Conservation (phyloP, 805 yeast species). For the Wickerhamiella dianesei region DNA sequence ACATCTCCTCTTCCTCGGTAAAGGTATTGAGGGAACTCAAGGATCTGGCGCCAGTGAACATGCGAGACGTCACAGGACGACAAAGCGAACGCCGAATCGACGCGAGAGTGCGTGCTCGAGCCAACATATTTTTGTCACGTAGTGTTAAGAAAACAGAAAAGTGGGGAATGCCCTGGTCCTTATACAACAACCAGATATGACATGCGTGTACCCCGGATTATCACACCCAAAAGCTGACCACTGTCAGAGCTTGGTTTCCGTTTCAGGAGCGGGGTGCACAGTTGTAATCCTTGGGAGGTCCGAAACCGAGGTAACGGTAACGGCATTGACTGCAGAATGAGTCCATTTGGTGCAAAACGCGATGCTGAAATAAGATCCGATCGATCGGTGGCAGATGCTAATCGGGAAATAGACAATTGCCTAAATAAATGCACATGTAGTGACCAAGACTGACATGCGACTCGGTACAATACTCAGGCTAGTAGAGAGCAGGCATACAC, state of each 20-base stretch:
- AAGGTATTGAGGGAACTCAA: slow-evolving; percentile 23
- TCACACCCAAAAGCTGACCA: not conserved
- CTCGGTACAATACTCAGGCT: too few relatives aligned
- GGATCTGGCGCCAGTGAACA: slow-evolving; percentile 1
- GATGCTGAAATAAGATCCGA: not conserved
- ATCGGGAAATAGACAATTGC: not conserved
- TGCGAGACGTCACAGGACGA: not conserved
- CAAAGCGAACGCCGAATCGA: not conserved
- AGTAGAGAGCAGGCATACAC: too few relatives aligned
- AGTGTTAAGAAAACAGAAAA: not conserved
- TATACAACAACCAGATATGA: too few relatives aligned
- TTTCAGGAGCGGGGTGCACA: not conserved
- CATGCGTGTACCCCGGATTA: not conserved
- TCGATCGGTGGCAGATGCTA: not conserved
- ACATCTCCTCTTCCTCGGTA: slow-evolving; percentile 32
- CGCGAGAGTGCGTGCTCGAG: not conserved
- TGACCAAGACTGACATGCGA: too few relatives aligned
- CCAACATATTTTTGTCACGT: not conserved
- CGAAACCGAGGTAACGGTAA: too few relatives aligned
- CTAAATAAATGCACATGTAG: slow-evolving; percentile 5
- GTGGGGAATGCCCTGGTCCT: not conserved
- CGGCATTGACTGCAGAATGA: too few relatives aligned
- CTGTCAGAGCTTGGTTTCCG: not conserved
- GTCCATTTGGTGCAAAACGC: too few relatives aligned
- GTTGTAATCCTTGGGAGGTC: too few relatives aligned